Evolutionary conservation across 345 rosid genomes (phyloP).

Genomic region (Pugionium cornutum): DNA sequence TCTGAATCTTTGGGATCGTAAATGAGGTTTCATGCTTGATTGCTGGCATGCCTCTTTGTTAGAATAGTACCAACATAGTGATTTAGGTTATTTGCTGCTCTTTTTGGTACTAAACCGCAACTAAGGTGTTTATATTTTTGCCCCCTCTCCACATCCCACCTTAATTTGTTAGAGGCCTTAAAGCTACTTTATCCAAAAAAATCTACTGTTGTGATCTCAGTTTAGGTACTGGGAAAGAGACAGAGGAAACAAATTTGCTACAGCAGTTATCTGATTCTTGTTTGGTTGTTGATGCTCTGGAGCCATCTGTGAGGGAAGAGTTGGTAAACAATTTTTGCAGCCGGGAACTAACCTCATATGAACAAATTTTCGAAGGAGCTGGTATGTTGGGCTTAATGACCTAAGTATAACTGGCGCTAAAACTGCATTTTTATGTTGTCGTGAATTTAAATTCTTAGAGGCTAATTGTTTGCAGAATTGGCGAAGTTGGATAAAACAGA

Average conservation of each 20-base stretch:
- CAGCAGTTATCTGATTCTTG: slow-evolving; percentile 95
- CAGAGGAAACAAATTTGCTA: slow-evolving; percentile 81
- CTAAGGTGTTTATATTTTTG: background rate
- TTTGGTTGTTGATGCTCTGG: slow-evolving; percentile 95
- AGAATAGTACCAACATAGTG: background rate
- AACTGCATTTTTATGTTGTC: slow-evolving; percentile 13
- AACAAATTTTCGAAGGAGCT: slow-evolving; percentile 99
- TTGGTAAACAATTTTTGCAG: slow-evolving; percentile 97
- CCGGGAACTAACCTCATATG: slow-evolving; percentile 95
- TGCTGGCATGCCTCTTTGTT: slow-evolving; percentile 4
- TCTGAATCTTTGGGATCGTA: slow-evolving; percentile 1
- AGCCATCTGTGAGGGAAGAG: slow-evolving; percentile 98
- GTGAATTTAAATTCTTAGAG: slow-evolving; percentile 7
- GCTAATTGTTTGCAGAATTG: slow-evolving; percentile 53
- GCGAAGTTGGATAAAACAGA: slow-evolving; percentile 98
- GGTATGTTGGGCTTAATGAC: slow-evolving; percentile 54
- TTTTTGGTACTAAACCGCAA: background rate
- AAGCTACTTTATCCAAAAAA: slow-evolving; percentile 1
- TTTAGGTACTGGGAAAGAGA: slow-evolving; percentile 97
- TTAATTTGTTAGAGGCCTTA: background rate
- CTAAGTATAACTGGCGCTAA: slow-evolving; percentile 20
- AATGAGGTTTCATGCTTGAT: slow-evolving; percentile 20
- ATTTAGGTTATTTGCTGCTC: slow-evolving; percentile 17
- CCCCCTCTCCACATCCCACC: background rate
- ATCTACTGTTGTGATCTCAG: slow-evolving; percentile 52